phyloP scores from a whole-genome alignment of 305 asterid species.

The Fraxinus sp. region DNA sequence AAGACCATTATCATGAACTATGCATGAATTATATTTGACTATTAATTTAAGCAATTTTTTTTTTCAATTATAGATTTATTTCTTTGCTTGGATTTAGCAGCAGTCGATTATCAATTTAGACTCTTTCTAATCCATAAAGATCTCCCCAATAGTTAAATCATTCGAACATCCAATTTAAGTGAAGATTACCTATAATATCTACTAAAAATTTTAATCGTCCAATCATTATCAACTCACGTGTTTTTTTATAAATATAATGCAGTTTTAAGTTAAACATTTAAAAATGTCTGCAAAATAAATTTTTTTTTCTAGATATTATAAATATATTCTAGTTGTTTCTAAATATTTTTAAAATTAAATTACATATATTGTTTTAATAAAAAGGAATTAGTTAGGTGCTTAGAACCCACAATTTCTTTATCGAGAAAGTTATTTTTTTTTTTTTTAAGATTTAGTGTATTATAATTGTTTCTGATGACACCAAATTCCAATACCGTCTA shows the following conservation, averaged over 20 bases:
- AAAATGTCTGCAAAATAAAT: no score
- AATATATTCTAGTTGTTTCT: background rate
- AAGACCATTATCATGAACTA: background rate
- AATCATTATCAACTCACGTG: background rate
- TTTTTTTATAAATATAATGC: background rate
- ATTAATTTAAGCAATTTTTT: conserved; percentile 12
- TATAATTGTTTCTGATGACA: background rate
- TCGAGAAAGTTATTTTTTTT: background rate
- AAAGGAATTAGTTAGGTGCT: background rate
- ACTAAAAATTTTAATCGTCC: background rate
- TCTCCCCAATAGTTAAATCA: background rate
- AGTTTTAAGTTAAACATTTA: background rate
- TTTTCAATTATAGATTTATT: no score
- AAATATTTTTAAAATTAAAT: background rate
- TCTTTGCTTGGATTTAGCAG: no score
- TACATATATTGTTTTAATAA: background rate
- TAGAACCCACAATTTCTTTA: background rate
- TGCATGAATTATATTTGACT: background rate
- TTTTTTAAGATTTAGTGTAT: background rate
- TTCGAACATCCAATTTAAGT: background rate
- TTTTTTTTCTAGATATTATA: background rate
- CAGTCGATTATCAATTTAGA: background rate
- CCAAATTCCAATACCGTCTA: background rate
- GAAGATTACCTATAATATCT: background rate
- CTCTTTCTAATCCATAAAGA: background rate